Conservation (phyloP, 805 yeast genomes). For the Yamadazyma sp. region DNA sequence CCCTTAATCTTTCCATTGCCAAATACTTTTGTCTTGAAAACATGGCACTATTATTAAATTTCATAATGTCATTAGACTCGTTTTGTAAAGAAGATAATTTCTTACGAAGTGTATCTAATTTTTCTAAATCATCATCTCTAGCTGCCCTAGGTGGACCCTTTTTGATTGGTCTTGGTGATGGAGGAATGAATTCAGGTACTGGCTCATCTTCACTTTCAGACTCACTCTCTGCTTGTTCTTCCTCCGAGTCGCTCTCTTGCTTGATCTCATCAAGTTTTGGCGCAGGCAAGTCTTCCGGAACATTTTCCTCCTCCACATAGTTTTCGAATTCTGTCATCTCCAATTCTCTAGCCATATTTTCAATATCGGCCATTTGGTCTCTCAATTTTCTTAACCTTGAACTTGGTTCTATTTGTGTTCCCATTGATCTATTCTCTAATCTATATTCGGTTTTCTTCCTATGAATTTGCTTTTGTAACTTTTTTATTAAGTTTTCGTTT, state of each 20-base stretch:
- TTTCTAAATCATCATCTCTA: constrained; percentile 51
- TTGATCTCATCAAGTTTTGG: constrained; percentile 4
- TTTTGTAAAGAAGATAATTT: constrained; percentile 61
- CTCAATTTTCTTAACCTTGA: constrained; percentile 70
- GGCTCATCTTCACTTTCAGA: constrained; percentile 8
- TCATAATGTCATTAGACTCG: constrained; percentile 75
- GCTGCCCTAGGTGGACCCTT: constrained; percentile 34
- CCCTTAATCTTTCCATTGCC: constrained; percentile 70
- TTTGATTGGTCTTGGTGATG: constrained; percentile 12
- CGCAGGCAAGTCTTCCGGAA: not conserved
- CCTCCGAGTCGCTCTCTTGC: constrained; percentile 1
- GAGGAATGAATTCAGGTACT: constrained; percentile 9
- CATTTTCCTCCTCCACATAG: constrained; percentile 16
- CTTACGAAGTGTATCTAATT: constrained; percentile 52
- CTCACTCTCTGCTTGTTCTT: constrained; percentile 12
- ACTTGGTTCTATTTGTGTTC: constrained; percentile 68
- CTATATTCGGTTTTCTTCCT: constrained; percentile 46
- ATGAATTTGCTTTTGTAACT: constrained; percentile 44
- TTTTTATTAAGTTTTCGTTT: constrained; percentile 35
- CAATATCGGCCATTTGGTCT: constrained; percentile 81
- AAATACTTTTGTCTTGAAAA: constrained; percentile 57
- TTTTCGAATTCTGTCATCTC: constrained; percentile 79
- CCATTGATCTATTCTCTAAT: constrained; percentile 44
- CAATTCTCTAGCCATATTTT: constrained; percentile 77
- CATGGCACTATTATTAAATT: constrained; percentile 58